phyloP scores from a whole-genome alignment of 495 filamentous ascomycete genomes.

The Saxispiralis lemnorum region DNA sequence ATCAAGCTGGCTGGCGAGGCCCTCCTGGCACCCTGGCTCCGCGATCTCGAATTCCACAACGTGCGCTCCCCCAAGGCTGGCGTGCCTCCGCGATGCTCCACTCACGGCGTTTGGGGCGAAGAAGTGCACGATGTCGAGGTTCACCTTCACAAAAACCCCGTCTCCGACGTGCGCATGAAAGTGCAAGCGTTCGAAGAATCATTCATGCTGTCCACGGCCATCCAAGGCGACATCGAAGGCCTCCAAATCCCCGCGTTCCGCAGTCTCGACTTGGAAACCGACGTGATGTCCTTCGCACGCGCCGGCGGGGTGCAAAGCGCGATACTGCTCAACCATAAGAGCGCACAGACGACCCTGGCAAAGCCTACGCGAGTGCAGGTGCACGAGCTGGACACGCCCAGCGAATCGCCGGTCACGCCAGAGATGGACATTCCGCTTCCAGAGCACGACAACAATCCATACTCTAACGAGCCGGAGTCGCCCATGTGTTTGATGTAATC shows the following conservation, averaged over 20 bases:
- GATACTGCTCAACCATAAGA: no score
- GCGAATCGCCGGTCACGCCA: no score
- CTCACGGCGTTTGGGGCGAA: constrained; percentile 31
- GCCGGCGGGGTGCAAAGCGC: background rate
- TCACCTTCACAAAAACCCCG: constrained; percentile 29
- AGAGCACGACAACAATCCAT: no score
- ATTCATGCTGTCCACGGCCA: constrained; percentile 44
- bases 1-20: constrained; percentile 89
- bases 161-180: constrained; percentile 41
- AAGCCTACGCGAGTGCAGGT: no score
- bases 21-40: constrained; percentile 62
- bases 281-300: constrained; percentile 15
- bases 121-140: constrained; percentile 35
- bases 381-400: no score
- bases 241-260: constrained; percentile 13
- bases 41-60: constrained; percentile 47
- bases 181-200: constrained; percentile 42
- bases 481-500: no score
- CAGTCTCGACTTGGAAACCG: constrained; percentile 17
- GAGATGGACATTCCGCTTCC: no score
- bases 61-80: constrained; percentile 38
- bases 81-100: constrained; percentile 18
- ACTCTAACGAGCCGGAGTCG: no score
- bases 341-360: no score
- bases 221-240: constrained; percentile 19